A percentile compares a stretch with the other conserved stretches of the same genome.
Evolutionary conservation across 2,329 filamentous ascomycete species (phyloP).

Genomic region (Fusarium austroafricanum): DNA sequence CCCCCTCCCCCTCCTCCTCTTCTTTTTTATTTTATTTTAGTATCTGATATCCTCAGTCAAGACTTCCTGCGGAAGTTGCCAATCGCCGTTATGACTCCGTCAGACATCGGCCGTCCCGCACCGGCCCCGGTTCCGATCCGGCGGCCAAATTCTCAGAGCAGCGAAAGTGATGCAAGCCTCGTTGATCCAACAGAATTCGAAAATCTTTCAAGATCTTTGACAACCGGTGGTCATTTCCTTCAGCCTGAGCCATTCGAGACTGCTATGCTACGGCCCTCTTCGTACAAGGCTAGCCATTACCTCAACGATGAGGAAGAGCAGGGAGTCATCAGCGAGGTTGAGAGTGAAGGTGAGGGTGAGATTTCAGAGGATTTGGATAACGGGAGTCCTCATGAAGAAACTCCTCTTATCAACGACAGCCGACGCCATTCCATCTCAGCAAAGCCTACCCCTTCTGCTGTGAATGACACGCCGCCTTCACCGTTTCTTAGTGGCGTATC

Average conservation of each 20-base stretch:
- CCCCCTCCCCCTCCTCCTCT: no score
- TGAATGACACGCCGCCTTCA: constrained; percentile 30
- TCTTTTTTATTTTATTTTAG: background rate
- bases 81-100: constrained; percentile 19
- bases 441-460: constrained; percentile 24
- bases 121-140: constrained; percentile 34
- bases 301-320: constrained; percentile 24
- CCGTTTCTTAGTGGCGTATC: constrained; percentile 61
- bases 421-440: constrained; percentile 31
- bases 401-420: constrained; percentile 43
- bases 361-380: constrained; percentile 14
- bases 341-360: constrained; percentile 23
- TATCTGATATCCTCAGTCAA: background rate
- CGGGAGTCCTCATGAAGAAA: constrained; percentile 38
- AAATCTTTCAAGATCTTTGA: constrained; percentile 54
- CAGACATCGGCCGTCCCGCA: constrained; percentile 15
- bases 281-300: constrained; percentile 36
- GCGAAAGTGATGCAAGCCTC: constrained; percentile 25
- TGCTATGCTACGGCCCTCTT: constrained; percentile 52
- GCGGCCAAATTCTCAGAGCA: constrained; percentile 23
- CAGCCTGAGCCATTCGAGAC: constrained; percentile 57
- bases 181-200: constrained; percentile 42
- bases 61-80: background rate
- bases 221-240: constrained; percentile 53
- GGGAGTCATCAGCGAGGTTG: constrained; percentile 12